Percentiles rank a stretch among this genome's conserved stretches.
Conservation (phyloP, 2,329 filamentous ascomycete species). For the Myrmaecium sp. region DNA sequence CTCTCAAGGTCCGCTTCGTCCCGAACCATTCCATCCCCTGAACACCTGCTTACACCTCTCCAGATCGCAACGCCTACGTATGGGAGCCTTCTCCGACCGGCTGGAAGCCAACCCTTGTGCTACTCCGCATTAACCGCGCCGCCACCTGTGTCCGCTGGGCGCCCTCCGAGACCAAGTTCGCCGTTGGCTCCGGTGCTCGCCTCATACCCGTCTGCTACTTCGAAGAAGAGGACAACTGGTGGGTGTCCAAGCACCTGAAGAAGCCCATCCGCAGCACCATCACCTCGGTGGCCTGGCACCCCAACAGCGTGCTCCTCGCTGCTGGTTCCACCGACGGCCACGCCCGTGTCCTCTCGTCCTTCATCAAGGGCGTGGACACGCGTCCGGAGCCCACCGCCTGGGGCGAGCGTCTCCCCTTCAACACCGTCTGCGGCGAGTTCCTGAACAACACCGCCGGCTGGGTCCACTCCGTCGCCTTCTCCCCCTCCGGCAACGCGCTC, state of each 20-base stretch:
- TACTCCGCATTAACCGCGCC: slow-evolving; percentile 90
- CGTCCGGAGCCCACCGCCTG: slow-evolving; percentile 75
- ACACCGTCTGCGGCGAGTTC: slow-evolving; percentile 94
- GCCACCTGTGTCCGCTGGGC: slow-evolving; percentile 97
- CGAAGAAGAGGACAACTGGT: slow-evolving; percentile 99
- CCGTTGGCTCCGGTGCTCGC: slow-evolving; percentile 86
- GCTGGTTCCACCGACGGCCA: slow-evolving; percentile 96
- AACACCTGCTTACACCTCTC: slow-evolving; percentile 7
- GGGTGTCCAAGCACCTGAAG: slow-evolving; percentile 98
- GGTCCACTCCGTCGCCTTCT: slow-evolving; percentile 89
- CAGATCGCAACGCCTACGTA: slow-evolving; percentile 92
- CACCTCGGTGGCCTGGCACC: slow-evolving; percentile 89
- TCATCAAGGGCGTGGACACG: slow-evolving; percentile 86
- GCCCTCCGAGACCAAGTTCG: slow-evolving; percentile 91
- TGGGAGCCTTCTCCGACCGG: slow-evolving; percentile 88
- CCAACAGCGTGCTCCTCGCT: slow-evolving; percentile 86
- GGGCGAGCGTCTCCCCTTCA: slow-evolving; percentile 93
- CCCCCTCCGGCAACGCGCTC: slow-evolving; percentile 78
- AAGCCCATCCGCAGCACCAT: slow-evolving; percentile 97
- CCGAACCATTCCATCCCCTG: slow-evolving; percentile 1
- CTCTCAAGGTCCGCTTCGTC: slow-evolving; percentile 55
- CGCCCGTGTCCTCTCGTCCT: slow-evolving; percentile 83
- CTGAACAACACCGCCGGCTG: slow-evolving; percentile 93
- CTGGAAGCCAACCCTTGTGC: slow-evolving; percentile 93
- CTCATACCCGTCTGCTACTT: slow-evolving; percentile 98